Conservation (phyloP, 2,329 filamentous ascomycete species). For the Trichophyton rubrum region DNA sequence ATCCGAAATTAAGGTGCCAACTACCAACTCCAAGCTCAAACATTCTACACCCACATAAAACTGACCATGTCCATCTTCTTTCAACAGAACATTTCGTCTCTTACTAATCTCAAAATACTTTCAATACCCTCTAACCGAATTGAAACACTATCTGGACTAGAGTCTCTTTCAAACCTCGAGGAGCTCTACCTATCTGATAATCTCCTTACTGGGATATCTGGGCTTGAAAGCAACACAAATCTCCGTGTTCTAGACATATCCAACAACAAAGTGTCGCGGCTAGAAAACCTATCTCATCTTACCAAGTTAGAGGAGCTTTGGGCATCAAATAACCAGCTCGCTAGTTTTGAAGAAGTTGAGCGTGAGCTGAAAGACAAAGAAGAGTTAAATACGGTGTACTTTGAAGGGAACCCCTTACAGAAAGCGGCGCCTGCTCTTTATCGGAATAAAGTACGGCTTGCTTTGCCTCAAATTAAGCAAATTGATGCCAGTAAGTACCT, state of each 20-base stretch:
- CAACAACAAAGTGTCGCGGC: conserved; percentile 67
- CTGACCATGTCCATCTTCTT: neutral
- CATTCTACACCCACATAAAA: neutral
- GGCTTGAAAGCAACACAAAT: conserved; percentile 53
- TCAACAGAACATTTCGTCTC: conserved; percentile 49
- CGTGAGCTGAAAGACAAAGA: conserved; percentile 65
- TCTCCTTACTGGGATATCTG: conserved; percentile 62
- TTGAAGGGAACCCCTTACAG: conserved; percentile 89
- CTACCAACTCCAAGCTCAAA: conserved; percentile 14
- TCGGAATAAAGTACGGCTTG: conserved; percentile 81
- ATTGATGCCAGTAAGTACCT: conserved; percentile 85
- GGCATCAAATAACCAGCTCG: conserved; percentile 79
- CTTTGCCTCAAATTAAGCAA: conserved; percentile 75
- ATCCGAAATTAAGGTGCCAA: conserved; percentile 53
- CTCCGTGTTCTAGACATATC: conserved; percentile 78
- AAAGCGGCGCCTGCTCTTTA: conserved; percentile 68
- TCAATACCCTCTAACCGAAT: conserved; percentile 95
- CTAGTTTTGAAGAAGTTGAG: conserved; percentile 70
- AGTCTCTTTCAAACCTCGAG: conserved; percentile 62
- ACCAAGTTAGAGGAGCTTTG: conserved; percentile 75
- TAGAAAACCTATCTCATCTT: conserved; percentile 59
- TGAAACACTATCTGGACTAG: conserved; percentile 61
- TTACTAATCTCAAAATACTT: conserved; percentile 72
- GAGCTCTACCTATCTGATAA: conserved; percentile 97
- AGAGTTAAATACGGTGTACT: conserved; percentile 77